Conservation (phyloP, 208 protist genomes). For the Acanthamoeba culbertsoni region DNA sequence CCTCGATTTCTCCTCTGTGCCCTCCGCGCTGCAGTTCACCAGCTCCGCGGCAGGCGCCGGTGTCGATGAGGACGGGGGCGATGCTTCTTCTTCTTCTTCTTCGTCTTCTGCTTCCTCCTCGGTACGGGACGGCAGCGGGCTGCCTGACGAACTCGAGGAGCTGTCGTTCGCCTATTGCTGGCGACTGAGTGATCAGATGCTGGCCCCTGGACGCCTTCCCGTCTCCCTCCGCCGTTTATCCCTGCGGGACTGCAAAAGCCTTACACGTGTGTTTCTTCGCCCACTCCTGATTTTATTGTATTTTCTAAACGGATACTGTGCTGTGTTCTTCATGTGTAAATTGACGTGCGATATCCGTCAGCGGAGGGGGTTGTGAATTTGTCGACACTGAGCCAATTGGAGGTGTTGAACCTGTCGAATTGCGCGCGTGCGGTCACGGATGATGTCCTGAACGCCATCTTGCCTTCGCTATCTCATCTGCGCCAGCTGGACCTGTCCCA, state of each 20-base stretch:
- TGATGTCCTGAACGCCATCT: not conserved
- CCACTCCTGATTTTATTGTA: not conserved
- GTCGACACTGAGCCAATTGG: not conserved
- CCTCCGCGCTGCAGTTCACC: not conserved
- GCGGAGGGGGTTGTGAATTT: not conserved
- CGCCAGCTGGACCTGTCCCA: not conserved
- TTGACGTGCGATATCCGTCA: not conserved
- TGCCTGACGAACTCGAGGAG: not conserved
- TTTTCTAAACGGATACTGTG: not conserved
- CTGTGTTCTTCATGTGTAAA: no score
- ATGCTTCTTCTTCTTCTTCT: no score
- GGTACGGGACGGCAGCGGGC: no score
- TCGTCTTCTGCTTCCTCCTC: no score
- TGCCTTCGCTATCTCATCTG: not conserved
- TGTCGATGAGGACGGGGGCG: no score
- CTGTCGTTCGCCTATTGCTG: not conserved
- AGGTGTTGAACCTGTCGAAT: not conserved
- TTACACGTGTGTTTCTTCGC: not conserved
- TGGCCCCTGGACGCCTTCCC: not conserved
- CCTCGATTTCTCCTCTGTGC: not conserved
- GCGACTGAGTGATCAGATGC: not conserved
- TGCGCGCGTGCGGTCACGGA: not conserved
- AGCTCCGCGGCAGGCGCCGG: not conserved
- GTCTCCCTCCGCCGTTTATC: not conserved
- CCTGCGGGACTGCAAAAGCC: not conserved